These are phyloP conservation scores for Platanthera guangdongensis DNA, from an alignment of 106 monocot species.

Conservation along the genomic window DNA sequence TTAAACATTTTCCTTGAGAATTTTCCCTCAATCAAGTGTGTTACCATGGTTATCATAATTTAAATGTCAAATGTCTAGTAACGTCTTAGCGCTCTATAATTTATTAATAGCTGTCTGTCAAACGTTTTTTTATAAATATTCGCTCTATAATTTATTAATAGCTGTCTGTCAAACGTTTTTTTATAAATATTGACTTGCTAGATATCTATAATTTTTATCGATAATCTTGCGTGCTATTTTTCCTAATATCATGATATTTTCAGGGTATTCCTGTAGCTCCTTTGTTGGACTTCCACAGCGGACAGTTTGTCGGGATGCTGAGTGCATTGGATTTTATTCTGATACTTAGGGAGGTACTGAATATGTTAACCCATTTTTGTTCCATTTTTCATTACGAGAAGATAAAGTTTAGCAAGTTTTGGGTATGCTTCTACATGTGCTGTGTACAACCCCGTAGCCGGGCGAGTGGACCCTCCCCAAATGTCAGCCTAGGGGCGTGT, in stretches of 20 bases:
- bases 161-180: no score
- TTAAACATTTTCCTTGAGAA: not conserved
- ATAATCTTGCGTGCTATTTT: not conserved
- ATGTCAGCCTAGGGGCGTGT: no score
- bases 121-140: no score
- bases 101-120: no score
- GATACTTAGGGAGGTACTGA: slow-evolving; percentile 71
- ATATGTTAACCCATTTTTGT: not conserved
- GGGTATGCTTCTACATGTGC: not conserved
- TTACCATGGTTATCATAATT: not conserved
- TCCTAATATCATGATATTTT: slow-evolving; percentile 9
- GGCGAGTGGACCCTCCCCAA: no score
- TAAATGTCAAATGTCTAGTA: not conserved
- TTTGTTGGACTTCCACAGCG: slow-evolving; percentile 65
- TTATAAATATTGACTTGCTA: no score
- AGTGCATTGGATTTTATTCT: slow-evolving; percentile 90
- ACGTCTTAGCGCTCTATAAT: no score
- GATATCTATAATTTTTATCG: not conserved
- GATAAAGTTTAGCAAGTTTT: not conserved
- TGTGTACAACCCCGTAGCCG: no score
- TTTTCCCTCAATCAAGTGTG: not conserved
- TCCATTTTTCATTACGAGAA: slow-evolving; percentile 3
- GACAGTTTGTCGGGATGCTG: slow-evolving; percentile 82
- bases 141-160: no score
- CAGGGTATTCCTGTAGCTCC: slow-evolving; percentile 92